These are phyloP conservation scores for Fusarium drepaniforme DNA, from an alignment of 2,329 filamentous ascomycete genomes.

Conservation along the genomic window DNA sequence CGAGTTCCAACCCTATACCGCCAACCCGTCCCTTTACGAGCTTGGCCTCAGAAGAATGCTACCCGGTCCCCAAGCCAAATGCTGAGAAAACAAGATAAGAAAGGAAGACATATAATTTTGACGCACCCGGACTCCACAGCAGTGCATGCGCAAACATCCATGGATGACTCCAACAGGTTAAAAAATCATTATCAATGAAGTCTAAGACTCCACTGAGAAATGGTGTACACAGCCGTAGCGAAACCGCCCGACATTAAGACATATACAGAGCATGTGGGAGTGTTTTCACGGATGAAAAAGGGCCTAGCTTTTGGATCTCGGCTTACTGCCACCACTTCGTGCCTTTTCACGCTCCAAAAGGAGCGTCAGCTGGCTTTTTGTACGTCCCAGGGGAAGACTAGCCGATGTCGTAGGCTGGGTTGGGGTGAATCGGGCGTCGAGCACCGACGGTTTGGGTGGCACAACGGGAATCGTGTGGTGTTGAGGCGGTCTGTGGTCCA, in stretches of 20 bases:
- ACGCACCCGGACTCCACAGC: constrained; percentile 23
- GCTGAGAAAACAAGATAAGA: constrained; percentile 4
- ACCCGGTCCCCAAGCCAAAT: not conserved
- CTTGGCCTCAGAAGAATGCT: not conserved
- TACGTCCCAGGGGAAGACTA: constrained; percentile 64
- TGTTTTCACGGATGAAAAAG: constrained; percentile 18
- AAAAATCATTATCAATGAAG: constrained; percentile 8
- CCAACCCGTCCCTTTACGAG: not conserved
- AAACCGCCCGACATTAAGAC: constrained; percentile 4
- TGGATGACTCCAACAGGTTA: not conserved
- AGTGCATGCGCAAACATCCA: constrained; percentile 3
- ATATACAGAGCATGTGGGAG: constrained; percentile 13
- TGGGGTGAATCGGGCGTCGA: constrained; percentile 59
- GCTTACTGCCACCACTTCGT: constrained; percentile 45
- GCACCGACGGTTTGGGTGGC: constrained; percentile 42
- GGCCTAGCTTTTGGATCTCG: constrained; percentile 43
- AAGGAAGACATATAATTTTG: constrained; percentile 5
- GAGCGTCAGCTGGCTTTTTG: constrained; percentile 71
- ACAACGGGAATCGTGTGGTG: constrained; percentile 43
- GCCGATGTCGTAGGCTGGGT: constrained; percentile 61
- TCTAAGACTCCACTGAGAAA: not conserved
- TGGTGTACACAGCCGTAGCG: constrained; percentile 12
- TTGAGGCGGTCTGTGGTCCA: constrained; percentile 31
- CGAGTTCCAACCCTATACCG: not conserved
- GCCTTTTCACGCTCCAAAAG: constrained; percentile 67